Evolutionary conservation across 1,139 yeast species (phyloP).

Genomic region (Candida buenavistaensis): DNA sequence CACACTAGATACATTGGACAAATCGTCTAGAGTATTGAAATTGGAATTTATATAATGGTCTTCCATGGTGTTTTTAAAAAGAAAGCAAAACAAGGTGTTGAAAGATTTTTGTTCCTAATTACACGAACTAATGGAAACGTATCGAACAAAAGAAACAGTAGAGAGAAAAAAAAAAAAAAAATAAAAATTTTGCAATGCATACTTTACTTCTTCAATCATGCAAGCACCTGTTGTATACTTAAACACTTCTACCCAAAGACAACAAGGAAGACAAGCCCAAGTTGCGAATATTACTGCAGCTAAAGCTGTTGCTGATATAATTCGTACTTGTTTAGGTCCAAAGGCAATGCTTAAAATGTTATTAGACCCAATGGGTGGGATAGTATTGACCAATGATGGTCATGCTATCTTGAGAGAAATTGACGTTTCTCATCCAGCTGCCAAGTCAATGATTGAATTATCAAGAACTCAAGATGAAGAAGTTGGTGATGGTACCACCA

Average conservation of each 20-base stretch:
- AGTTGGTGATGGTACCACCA: constrained; percentile 98
- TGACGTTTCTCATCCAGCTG: constrained; percentile 96
- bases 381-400: constrained; percentile 96
- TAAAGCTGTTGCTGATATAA: constrained; percentile 95
- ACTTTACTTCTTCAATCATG: constrained; percentile 19
- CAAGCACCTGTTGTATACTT: constrained; percentile 54
- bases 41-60: constrained; percentile 30
- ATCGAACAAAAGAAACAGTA: constrained; percentile 1
- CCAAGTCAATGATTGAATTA: constrained; percentile 96
- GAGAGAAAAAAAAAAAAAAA: too few relatives aligned
- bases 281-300: constrained; percentile 97
- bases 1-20: constrained; percentile 21
- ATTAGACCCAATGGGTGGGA: constrained; percentile 98
- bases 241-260: constrained; percentile 88
- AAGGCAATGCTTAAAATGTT: constrained; percentile 98
- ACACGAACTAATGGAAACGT: constrained; percentile 2
- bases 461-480: constrained; percentile 98
- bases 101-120: background rate
- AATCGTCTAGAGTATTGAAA: constrained; percentile 28
- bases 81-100: background rate
- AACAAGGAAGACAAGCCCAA: constrained; percentile 97
- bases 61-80: constrained; percentile 4
- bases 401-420: constrained; percentile 90
- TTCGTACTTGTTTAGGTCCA: constrained; percentile 98
- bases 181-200: constrained; percentile 1